Evolutionary conservation across 352 stramenopile genomes (phyloP).

Genomic region (Phytophthora citrophthora): DNA sequence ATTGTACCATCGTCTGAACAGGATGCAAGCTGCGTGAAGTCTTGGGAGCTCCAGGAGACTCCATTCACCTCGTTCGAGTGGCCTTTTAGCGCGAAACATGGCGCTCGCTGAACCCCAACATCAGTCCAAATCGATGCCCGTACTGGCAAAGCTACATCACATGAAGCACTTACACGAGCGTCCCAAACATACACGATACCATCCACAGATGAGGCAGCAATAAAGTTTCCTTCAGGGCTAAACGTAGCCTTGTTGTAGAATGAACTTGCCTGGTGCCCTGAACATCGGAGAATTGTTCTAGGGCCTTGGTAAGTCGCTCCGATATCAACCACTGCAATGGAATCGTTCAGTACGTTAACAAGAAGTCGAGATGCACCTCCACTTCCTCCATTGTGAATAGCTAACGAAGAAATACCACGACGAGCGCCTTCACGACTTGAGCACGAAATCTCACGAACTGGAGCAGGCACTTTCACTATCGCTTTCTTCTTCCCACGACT

Average conservation of each 20-base stretch:
- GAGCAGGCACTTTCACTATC: constrained; percentile 8
- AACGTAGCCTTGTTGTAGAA: constrained; percentile 75
- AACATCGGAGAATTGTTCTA: constrained; percentile 42
- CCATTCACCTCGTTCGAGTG: constrained; percentile 73
- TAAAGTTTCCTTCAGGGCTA: constrained; percentile 67
- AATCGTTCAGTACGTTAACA: constrained; percentile 70
- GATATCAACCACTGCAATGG: constrained; percentile 61
- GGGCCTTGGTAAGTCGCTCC: constrained; percentile 10
- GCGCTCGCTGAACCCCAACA: constrained; percentile 19
- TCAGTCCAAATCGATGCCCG: neutral
- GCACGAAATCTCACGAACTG: constrained; percentile 52
- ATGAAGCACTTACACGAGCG: constrained; percentile 23
- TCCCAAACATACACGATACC: constrained; percentile 71
- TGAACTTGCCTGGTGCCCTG: constrained; percentile 59
- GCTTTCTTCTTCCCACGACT: constrained; percentile 26
- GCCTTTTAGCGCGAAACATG: constrained; percentile 58
- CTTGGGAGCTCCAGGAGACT: constrained; percentile 57
- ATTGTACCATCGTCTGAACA: constrained; percentile 76
- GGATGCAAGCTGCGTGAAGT: constrained; percentile 59
- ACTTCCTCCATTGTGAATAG: constrained; percentile 36
- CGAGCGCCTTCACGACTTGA: constrained; percentile 36
- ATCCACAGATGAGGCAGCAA: constrained; percentile 60
- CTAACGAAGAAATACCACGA: constrained; percentile 67
- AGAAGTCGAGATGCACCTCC: constrained; percentile 46
- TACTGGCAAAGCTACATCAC: neutral